Base-by-base conservation (phyloP, 345 rosid genomes). In the Bruguiera gymnorhiza region DNA sequence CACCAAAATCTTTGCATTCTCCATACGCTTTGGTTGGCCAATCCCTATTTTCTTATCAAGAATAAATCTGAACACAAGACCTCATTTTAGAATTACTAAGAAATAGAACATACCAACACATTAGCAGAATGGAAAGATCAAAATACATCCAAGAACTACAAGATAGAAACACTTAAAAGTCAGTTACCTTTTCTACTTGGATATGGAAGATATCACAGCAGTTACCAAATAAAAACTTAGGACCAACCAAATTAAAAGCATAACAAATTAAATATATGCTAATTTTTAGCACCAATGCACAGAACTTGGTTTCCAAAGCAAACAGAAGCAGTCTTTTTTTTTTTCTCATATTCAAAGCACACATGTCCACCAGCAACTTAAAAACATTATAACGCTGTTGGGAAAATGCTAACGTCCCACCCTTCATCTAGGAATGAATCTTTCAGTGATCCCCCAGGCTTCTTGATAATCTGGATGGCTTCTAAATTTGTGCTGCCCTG, bases 381-480 rank as follows among this genome's bases (percentile, higher is more conserved):
- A 26, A 54, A 62, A 66, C 4, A 16, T 27, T 46, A 9, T 48
- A 68, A 20, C 54, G 26, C 19, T 23, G 3, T 3, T 2, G 27
- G 15, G 27, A 15, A 55, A 23, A 56, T 1, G 50, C 50, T 13
- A 11, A 13, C 15, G 50, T 43, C 86, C 77, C 78, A 92, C 99
- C 99, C 99, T 86, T 95, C 99, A 88, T 95, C 99, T 73, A 95
- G 83, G 81, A 95, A 95, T 18, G 99, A 95, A 84, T 95, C 99
- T 70, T 46, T 88, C 26, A 92, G 84, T 32, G 97, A 90, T 66
- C 99, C 97, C 71, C 99, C 99, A 36, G 97, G 97, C 80, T 95
- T 95, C 87, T 92, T 95, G 78, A 95, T 92, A 67, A 94, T 92
- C 69, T 95, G 99, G 76, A 95, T 92, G 65, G 97, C 67, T 80